A percentile compares a stretch with the other conserved stretches of the same genome.
These are phyloP conservation scores for Mucor racemosus DNA, from an alignment of 371 early-diverging fungal genomes.

Conservation along the genomic window DNA sequence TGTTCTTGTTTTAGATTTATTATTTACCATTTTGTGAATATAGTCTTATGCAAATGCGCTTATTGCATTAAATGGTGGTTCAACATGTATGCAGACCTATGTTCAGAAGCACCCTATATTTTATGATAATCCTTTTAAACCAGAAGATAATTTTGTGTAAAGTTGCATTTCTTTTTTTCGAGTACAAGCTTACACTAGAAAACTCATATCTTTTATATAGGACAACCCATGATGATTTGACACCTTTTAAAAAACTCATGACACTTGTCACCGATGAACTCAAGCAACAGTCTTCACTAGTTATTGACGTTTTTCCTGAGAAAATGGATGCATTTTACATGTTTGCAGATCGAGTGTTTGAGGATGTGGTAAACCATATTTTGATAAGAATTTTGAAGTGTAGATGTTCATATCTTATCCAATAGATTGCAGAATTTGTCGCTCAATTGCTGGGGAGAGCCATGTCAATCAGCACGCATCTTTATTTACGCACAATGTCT, in stretches of 20 bases:
- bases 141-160: constrained; percentile 64
- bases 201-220: constrained; percentile 15
- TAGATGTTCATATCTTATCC: not conserved
- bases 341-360: constrained; percentile 68
- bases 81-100: constrained; percentile 77
- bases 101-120: constrained; percentile 87
- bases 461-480: constrained; percentile 29
- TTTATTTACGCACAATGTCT: constrained; percentile 48
- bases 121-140: constrained; percentile 75
- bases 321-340: constrained; percentile 62
- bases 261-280: constrained; percentile 54
- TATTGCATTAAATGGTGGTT: constrained; percentile 80
- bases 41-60: constrained; percentile 71
- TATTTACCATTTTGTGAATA: not conserved
- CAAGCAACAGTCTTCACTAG: constrained; percentile 65
- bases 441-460: constrained; percentile 44
- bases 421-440: constrained; percentile 56
- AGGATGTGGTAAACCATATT: constrained; percentile 59
- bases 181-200: not conserved
- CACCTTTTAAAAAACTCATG: constrained; percentile 52
- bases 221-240: constrained; percentile 31
- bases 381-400: not conserved
- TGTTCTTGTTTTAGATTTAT: not conserved
- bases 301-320: constrained; percentile 72
- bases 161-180: not conserved